A percentile compares a stretch with the other conserved stretches of the same genome.
phyloP scores from a whole-genome alignment of 2,329 filamentous ascomycete species.

The Fusarium sp. region DNA sequence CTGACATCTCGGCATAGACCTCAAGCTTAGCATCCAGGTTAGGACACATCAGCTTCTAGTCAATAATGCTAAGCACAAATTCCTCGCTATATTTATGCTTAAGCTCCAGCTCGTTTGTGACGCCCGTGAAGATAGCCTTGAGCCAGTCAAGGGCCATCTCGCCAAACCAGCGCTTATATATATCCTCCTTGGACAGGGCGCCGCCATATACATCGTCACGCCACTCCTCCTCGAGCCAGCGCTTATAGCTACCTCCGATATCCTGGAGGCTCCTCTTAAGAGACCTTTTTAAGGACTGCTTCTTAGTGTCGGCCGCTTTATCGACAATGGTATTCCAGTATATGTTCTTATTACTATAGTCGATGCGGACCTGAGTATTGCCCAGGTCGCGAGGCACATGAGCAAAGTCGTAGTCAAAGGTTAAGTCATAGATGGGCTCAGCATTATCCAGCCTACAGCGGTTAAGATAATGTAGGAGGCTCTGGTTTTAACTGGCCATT shows the following conservation, averaged over 20 bases:
- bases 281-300: constrained; percentile 10
- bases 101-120: constrained; percentile 47
- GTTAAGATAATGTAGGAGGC: constrained; percentile 1
- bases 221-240: constrained; percentile 59
- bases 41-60: constrained; percentile 43
- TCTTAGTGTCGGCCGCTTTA: constrained; percentile 14
- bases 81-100: constrained; percentile 44
- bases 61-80: constrained; percentile 44
- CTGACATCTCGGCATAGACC: constrained; percentile 36
- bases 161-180: constrained; percentile 58
- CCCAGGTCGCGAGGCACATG: constrained; percentile 52
- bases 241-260: constrained; percentile 49
- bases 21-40: constrained; percentile 37
- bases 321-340: constrained; percentile 57
- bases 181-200: constrained; percentile 45
- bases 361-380: constrained; percentile 56
- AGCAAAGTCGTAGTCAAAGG: constrained; percentile 59
- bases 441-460: neutral
- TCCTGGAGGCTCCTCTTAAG: constrained; percentile 49
- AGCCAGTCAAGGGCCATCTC: constrained; percentile 51
- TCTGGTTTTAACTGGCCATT: constrained; percentile 13
- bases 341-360: constrained; percentile 55
- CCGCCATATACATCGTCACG: constrained; percentile 53
- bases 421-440: constrained; percentile 53
- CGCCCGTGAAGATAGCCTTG: constrained; percentile 17